Evolutionary conservation across 306 rosid species (phyloP).

Genomic region (Leucaena leucocephala): DNA sequence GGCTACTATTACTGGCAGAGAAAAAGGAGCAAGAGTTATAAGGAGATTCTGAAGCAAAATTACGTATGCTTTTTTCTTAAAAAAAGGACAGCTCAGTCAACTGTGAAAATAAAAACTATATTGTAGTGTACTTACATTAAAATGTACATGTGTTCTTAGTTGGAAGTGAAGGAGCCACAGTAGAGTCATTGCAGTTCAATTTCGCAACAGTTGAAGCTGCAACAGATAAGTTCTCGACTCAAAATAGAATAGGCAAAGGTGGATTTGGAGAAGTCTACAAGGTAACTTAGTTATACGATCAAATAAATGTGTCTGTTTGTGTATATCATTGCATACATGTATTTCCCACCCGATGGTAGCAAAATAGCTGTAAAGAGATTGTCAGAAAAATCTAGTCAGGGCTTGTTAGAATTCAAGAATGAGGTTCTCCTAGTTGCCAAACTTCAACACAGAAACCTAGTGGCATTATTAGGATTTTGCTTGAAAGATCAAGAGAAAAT

Average conservation of each 20-base stretch:
- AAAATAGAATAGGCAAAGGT: neutral
- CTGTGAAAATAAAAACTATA: too few species aligned
- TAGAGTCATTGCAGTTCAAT: neutral
- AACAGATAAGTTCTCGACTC: neutral
- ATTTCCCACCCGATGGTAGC: neutral
- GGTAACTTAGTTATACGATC: neutral
- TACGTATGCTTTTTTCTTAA: neutral
- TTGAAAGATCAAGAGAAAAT: neutral
- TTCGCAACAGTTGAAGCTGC: neutral
- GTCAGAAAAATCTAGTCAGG: neutral
- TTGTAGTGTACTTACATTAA: neutral
- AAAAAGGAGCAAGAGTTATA: neutral
- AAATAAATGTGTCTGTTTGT: neutral
- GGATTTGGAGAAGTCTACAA: neutral
- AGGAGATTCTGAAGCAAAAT: neutral
- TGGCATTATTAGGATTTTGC: neutral
- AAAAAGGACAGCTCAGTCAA: too few species aligned
- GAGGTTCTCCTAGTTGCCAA: neutral
- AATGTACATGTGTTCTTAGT: neutral
- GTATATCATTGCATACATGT: neutral
- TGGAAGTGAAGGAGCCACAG: neutral
- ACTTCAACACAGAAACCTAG: neutral
- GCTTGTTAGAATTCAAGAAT: neutral
- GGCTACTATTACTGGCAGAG: neutral
- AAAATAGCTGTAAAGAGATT: neutral